Base-by-base conservation (phyloP, 2,329 filamentous ascomycete species). In the Cercospora sp. region DNA sequence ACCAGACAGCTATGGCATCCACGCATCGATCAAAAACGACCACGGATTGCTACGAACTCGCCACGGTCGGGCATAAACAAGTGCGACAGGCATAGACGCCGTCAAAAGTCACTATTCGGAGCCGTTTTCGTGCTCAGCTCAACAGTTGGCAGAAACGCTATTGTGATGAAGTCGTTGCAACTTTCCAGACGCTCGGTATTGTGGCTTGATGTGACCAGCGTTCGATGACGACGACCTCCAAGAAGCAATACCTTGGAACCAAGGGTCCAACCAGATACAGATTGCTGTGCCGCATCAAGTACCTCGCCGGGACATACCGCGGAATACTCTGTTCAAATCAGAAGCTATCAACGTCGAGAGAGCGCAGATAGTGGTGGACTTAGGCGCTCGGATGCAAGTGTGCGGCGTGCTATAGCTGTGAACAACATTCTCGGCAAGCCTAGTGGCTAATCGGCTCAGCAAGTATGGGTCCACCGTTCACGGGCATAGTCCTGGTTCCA, bases 61-160 rank as follows among this genome's bases (percentile, higher is more conserved):
- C 26, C 20, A 18, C 18, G 61, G 28, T 63, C 28, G 18, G 45
- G 18, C 61, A 63, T n/a, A 55, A 23, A 63, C 61, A 63, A 63
- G 61, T 39, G 61, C 60, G 9, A 62, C 36, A 51, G 12, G 28
- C 42, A 23, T 10, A 53, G 45, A 20, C 61, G 33, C 61, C 61
- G 31, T 63, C 61, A 10, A 63, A 63, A 63, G 61, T 55, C 61
- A 63, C 61, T 53, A 8, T 63, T 55, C 61, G 61, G 61, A 4
- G 26, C 61, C 45, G 61, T 20, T 55, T 33, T 33, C 10, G 55
- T 59, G 55, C 28, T 36, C 28, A 20, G 31, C 55, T 36, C 31
- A 59, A 9, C 55, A 36, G n/a, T 33, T 36, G 55, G 28, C n/a
- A 31, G n/a, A 18, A 59, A 59, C 55, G 30, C n/a, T 31, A 20